Evolutionary conservation across 2,329 filamentous ascomycete genomes (phyloP).

Genomic region (Alternaria gaisen): DNA sequence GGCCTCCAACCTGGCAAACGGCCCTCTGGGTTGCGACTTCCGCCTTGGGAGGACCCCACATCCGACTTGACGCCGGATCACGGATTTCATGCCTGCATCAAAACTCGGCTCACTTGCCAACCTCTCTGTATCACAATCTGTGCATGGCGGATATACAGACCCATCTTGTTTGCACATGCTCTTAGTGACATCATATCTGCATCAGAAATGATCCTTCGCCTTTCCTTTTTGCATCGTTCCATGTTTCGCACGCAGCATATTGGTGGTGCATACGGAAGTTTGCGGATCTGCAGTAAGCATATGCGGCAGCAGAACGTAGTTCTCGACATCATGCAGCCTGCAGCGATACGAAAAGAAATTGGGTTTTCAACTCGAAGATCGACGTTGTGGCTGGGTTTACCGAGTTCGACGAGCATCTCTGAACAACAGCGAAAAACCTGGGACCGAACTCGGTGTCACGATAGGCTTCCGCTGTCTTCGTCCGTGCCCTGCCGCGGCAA

Average conservation of each 20-base stretch:
- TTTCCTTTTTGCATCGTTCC: conserved; percentile 5
- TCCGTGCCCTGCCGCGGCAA: conserved; percentile 4
- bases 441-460: not conserved
- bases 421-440: not conserved
- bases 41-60: conserved; percentile 8
- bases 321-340: not conserved
- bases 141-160: not conserved
- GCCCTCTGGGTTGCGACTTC: conserved; percentile 7
- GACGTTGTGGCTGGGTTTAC: not conserved
- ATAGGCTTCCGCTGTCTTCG: conserved; percentile 2
- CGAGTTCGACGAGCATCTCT: not conserved
- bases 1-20: not conserved
- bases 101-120: conserved; percentile 4
- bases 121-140: conserved; percentile 3
- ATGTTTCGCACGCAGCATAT: not conserved
- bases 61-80: conserved; percentile 6
- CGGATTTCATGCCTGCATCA: not conserved
- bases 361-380: not conserved
- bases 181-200: not conserved
- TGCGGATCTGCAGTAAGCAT: conserved; percentile 4
- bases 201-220: not conserved
- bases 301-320: not conserved
- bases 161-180: not conserved
- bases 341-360: not conserved
- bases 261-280: not conserved